A percentile compares a stretch with the other conserved stretches of the same genome.
phyloP scores from a whole-genome alignment of 2,329 filamentous ascomycete genomes.

The Cryphonectria naterciae region DNA sequence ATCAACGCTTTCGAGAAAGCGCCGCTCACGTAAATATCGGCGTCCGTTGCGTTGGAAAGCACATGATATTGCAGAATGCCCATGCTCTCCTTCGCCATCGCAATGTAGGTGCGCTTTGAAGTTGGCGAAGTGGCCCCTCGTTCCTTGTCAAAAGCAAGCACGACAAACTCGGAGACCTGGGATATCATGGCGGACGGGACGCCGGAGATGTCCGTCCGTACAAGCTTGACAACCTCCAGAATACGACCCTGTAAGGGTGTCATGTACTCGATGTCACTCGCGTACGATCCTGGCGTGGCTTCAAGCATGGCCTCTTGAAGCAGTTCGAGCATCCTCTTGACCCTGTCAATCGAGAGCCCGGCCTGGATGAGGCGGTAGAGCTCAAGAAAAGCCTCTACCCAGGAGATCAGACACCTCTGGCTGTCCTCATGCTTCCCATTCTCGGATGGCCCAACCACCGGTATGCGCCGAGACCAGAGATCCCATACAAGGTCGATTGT shows the following conservation, averaged over 20 bases:
- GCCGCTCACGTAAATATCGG: conserved; percentile 71
- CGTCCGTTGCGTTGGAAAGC: conserved; percentile 60
- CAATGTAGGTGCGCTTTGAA: conserved; percentile 78
- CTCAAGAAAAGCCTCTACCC: conserved; percentile 74
- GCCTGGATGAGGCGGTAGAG: conserved; percentile 76
- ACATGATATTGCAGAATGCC: conserved; percentile 66
- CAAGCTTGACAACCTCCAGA: conserved; percentile 67
- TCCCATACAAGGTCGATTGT: conserved; percentile 68
- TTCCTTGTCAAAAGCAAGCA: conserved; percentile 65
- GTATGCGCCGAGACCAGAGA: conserved; percentile 71
- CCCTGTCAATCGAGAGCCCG: conserved; percentile 63
- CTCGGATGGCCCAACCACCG: conserved; percentile 48
- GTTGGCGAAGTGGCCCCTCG: conserved; percentile 39
- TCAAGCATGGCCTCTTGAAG: conserved; percentile 72
- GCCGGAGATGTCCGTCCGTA: conserved; percentile 67
- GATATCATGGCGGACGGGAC: conserved; percentile 70
- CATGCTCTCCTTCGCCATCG: conserved; percentile 84
- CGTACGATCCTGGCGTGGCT: conserved; percentile 69
- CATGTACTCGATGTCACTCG: conserved; percentile 72
- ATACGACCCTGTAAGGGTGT: conserved; percentile 75
- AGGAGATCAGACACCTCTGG: conserved; percentile 84
- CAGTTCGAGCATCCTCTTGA: conserved; percentile 71
- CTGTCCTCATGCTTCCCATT: conserved; percentile 63
- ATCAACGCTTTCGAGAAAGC: conserved; percentile 68
- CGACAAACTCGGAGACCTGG: conserved; percentile 71